Evolutionary conservation across 805 yeast species (phyloP).

Genomic region (Zygosaccharomyces siamensis): DNA sequence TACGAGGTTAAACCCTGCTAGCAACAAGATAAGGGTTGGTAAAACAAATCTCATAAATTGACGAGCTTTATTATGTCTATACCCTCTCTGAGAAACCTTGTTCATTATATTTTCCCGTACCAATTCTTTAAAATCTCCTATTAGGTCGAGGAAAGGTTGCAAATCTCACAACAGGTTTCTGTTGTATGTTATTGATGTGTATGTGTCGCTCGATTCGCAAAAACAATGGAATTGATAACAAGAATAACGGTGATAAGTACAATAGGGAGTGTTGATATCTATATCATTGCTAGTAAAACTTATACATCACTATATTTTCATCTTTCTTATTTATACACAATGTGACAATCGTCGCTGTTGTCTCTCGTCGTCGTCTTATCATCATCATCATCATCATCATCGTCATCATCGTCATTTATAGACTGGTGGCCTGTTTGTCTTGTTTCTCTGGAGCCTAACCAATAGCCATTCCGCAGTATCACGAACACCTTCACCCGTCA

Average conservation of each 20-base stretch:
- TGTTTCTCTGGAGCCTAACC: constrained; percentile 53
- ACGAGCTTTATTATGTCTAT: neutral
- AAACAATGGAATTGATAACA: neutral
- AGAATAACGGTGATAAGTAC: neutral
- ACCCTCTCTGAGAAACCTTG: neutral
- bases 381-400: too few species aligned
- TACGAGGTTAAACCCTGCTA: constrained; percentile 1
- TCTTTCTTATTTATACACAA: neutral
- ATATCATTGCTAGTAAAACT: too few species aligned
- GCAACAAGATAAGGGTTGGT: constrained; percentile 1
- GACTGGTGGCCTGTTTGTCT: constrained; percentile 37
- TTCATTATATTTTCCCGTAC: neutral
- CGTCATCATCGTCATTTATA: constrained; percentile 19
- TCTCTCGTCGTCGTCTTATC: too few species aligned
- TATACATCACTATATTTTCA: neutral
- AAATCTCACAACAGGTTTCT: neutral
- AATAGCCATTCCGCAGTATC: constrained; percentile 90
- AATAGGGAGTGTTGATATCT: neutral
- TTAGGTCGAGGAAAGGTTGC: neutral
- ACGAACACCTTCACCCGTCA: constrained; percentile 68
- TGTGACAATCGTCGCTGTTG: too few species aligned
- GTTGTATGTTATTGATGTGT: neutral
- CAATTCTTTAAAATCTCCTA: neutral
- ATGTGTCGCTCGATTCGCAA: neutral
- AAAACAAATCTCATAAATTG: constrained; percentile 2